Evolutionary conservation across 331 rosid species (phyloP), one percentile per base, ranked within the genome.

Genomic region (Quercus lobata): DNA sequence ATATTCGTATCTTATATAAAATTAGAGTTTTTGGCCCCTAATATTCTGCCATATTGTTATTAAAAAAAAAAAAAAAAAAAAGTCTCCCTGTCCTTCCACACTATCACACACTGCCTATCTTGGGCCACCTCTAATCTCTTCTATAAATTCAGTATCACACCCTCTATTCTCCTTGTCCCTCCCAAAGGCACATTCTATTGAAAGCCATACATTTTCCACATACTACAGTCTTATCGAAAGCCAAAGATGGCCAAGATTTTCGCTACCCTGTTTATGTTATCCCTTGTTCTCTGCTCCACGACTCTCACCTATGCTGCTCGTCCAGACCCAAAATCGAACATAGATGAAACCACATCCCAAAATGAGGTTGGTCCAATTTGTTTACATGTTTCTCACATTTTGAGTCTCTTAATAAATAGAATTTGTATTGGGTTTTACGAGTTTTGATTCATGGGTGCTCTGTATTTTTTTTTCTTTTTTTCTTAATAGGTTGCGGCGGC

Each of bases 261-360:
- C 71, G 46, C 73, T 34, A 71, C 81, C 37, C 70, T 89, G 76
- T 76, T 92, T 81, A 76, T 92, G 69, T 35, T 76, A 17, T 56
- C 79, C 46, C 83, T 92, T 25, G 62, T 92, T 54, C 90, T 92
- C 83, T 72, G 79, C 74, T 83, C 74, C 77, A 80, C 84, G 1
- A 18, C 65, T 74, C 44, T 85, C 14, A 37, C 85, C 74, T 53
- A 70, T 62, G 86, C 93, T 37, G 56, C 85, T 34, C 81, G 93
- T 21, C 84, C 83, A 63, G 80, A 81, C 30, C 95, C 97, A 30
- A 76, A 46, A 10, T 78, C 84, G 1, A 68, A 74, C 6, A n/a
- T 17, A 14, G 27, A 19, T 63, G 22, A 79, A 57, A 74, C 52
- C 16, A 62, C 32, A 72, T n/a, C 72, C 49, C 82, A 72, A 8